A percentile compares a stretch with the other conserved stretches of the same genome.
Evolutionary conservation across 768 basidiomycete species (phyloP).

Genomic region (Auricularia sp.): DNA sequence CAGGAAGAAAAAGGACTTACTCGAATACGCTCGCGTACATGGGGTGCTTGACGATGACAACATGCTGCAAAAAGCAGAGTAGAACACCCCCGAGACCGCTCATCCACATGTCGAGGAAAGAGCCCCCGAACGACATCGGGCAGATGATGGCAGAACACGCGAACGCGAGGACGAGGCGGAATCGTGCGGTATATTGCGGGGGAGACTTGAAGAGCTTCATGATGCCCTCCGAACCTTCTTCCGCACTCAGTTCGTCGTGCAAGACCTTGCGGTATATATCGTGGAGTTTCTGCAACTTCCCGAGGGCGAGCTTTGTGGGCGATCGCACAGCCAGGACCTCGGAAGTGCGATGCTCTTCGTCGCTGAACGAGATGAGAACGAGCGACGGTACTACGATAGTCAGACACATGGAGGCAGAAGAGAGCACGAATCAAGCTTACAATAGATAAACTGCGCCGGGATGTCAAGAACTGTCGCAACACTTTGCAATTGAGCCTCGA

Average conservation of each 20-base stretch:
- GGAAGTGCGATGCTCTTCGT: constrained; percentile 32
- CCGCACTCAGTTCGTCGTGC: constrained; percentile 85
- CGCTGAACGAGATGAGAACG: constrained; percentile 31
- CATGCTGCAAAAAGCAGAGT: constrained; percentile 60
- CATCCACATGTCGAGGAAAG: constrained; percentile 78
- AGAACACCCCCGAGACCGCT: constrained; percentile 59
- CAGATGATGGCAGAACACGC: constrained; percentile 68
- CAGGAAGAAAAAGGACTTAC: constrained; percentile 34
- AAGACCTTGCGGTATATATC: constrained; percentile 77
- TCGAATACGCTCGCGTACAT: constrained; percentile 89
- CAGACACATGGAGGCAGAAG: too few relatives aligned
- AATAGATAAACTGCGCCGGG: constrained; percentile 82
- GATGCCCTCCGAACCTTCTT: constrained; percentile 55
- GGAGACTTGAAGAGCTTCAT: constrained; percentile 50
- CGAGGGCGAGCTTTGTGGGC: constrained; percentile 65
- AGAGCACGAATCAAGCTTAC: constrained; percentile 16
- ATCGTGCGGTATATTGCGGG: constrained; percentile 50
- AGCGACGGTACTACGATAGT: constrained; percentile 17
- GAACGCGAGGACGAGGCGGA: constrained; percentile 61
- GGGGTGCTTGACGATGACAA: constrained; percentile 61
- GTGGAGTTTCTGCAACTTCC: constrained; percentile 77
- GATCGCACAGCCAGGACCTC: constrained; percentile 72
- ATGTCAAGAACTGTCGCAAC: constrained; percentile 85
- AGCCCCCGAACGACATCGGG: constrained; percentile 76
- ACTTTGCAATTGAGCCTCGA: constrained; percentile 84